Base-by-base conservation (phyloP, 2,329 filamentous ascomycete species). In the Chaetomiaceae sp. region DNA sequence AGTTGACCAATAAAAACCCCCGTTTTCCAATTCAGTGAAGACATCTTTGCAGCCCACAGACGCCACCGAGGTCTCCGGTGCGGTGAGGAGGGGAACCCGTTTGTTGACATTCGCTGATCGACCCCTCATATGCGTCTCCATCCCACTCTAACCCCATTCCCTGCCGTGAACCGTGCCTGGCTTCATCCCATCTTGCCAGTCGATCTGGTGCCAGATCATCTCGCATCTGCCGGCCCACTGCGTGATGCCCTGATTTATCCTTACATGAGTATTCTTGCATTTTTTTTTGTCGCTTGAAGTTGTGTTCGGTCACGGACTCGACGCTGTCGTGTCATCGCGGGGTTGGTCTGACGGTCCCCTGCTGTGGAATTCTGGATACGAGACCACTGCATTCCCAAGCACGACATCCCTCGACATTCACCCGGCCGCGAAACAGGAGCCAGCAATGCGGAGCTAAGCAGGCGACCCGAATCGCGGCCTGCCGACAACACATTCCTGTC, bases 151-250 rank as follows among this genome's bases (percentile, higher is more conserved):
- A 9, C 31, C 37, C 15, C 20, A 37, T 12, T 33, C 25, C 25
- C 33, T 45, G 17, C 34, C 17, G 33, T 19, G 37, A 40, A 42
- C 38, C 50, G 19, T n/a, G 23, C 25, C 38, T 46, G 42, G 31
- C 37, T 45, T 47, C 20, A 8, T 43, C 38, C 20, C 20, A 8
- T 43, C 38, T 17, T 29, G 33, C 34, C 45, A 43, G 20, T 47
- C 17, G 36, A 45, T 45, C 42, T 53, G 31, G 23, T 54, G 45
- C 56, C 54, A 58, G 51, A 51, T 57, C 58, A 56, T 53, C 46
- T 37, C 34, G 48, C 43, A 51, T 33, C 37, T 46, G 34, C 17
- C 27, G 15, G 19, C 8, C 34, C 23, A 17, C 14, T 17, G 17
- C 6, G 44, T 33, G 38, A 42, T 34, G 20, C 17, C 17, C n/a